Base-by-base conservation (phyloP, 768 basidiomycete genomes). In the Lentinula guzmanii region DNA sequence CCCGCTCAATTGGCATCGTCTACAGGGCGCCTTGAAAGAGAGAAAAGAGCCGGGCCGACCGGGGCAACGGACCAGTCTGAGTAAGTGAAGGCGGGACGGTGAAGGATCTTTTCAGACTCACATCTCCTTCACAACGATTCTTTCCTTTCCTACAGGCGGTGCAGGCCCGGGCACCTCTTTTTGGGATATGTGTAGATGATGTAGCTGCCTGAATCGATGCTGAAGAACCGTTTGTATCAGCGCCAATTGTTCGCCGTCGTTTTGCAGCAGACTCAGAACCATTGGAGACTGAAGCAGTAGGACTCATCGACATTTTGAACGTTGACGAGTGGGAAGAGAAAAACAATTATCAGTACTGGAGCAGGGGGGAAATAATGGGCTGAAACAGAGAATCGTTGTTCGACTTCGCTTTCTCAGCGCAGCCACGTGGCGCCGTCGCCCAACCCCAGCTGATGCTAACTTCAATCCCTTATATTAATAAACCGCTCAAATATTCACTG, bases 121-220 rank as follows among this genome's bases (percentile, higher is more conserved):
- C 91, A 83, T 93, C 92, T 75, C 92, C 91, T 77, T 95, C 93
- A 71, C 93, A 95, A 72, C 92, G 81, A 79, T 95, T 95, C 80
- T 94, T 95, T 61, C 92, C 92, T 68, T 91, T 92, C 71, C 92
- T 86, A 75, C 92, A 94, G 65, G 88, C 85, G 15, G 91, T 93
- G 72, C 92, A 94, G 59, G 92, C 92, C 65, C 91, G 80, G 60
- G 91, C 90, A n/a, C 92, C 92, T 68, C 91, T 82, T 81, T 93
- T 94, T 48, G 91, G 90, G 66, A 92, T 89, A 72, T 93, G 89
- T n/a, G 78, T 70, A 34, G 78, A 34, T 61, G 64, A 62, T 60
- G 45, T 71, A 69, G 65, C 63, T 70, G 58, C 68, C 67, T 42
- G 68, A 71, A 52, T 75, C 76, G 55, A 37, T 60, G 72, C 65